Conservation (phyloP, 148 eudicot species). For the Suaeda aralocaspica region DNA sequence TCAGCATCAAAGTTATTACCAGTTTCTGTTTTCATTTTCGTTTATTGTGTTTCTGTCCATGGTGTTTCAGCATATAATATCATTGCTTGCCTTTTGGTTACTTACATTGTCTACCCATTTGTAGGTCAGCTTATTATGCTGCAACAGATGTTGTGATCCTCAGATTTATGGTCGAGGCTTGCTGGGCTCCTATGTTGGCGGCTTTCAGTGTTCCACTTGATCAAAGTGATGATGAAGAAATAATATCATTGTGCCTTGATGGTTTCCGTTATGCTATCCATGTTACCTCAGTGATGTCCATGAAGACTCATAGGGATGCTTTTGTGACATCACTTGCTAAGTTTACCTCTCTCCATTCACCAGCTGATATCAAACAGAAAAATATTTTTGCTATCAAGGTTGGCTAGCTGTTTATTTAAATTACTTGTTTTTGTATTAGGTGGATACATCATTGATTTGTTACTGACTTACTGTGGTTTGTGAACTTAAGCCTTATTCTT, state of each 20-base stretch:
- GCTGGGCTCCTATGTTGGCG: constrained; percentile 99
- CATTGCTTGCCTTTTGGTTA: constrained; percentile 10
- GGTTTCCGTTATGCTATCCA: constrained; percentile 92
- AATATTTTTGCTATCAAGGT: constrained; percentile 97
- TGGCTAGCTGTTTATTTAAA: constrained; percentile 21
- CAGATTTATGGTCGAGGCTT: constrained; percentile 95
- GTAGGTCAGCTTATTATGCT: constrained; percentile 97
- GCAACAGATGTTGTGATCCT: constrained; percentile 95
- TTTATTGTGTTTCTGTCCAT: background rate
- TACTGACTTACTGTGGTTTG: no score
- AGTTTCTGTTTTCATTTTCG: no score
- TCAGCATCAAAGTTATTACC: no score
- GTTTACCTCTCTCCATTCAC: constrained; percentile 86
- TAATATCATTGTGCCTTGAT: constrained; percentile 78
- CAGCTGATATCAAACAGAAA: constrained; percentile 92
- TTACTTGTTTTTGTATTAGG: background rate
- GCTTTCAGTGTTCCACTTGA: constrained; percentile 99
- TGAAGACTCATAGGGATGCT: constrained; percentile 99
- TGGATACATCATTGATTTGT: background rate
- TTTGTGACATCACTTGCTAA: constrained; percentile 83
- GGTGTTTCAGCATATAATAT: background rate
- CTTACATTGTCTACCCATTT: constrained; percentile 37
- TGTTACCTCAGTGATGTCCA: constrained; percentile 96
- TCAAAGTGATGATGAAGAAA: constrained; percentile 84
- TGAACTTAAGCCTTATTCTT: no score